Evolutionary conservation across 1,284 basidiomycete species (phyloP).

Genomic region (Trametes polyzona): DNA sequence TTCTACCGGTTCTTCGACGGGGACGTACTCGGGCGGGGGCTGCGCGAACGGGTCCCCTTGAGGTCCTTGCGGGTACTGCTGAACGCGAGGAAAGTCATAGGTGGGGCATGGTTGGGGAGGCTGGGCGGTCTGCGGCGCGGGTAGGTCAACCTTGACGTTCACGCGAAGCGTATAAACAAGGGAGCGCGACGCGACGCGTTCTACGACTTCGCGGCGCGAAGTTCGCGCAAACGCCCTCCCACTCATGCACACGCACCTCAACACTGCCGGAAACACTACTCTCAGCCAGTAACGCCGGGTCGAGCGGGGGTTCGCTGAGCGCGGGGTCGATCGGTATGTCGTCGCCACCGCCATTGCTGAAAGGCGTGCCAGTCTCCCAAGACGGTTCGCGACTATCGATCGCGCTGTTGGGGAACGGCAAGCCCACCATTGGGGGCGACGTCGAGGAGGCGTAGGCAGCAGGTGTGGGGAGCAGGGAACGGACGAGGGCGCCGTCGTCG

Average conservation of each 20-base stretch:
- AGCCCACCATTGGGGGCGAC: slow-evolving; percentile 53
- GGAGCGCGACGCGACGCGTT: slow-evolving; percentile 44
- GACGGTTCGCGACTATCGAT: slow-evolving; percentile 53
- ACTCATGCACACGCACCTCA: slow-evolving; percentile 31
- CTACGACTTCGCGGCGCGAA: slow-evolving; percentile 26
- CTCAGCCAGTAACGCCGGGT: slow-evolving; percentile 51
- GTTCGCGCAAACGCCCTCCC: slow-evolving; percentile 6
- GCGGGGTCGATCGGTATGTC: slow-evolving; percentile 78
- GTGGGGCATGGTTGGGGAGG: slow-evolving; percentile 21
- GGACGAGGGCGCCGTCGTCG: slow-evolving; percentile 34
- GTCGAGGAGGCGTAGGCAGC: slow-evolving; percentile 10
- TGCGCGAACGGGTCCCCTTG: slow-evolving; percentile 81
- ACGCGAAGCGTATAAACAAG: slow-evolving; percentile 23
- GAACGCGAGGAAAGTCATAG: slow-evolving; percentile 24
- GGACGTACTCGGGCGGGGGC: slow-evolving; percentile 54
- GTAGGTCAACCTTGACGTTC: slow-evolving; percentile 20
- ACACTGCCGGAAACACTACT: slow-evolving; percentile 17
- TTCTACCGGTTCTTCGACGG: slow-evolving; percentile 40
- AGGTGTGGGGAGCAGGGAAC: slow-evolving; percentile 12
- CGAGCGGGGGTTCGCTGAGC: slow-evolving; percentile 53
- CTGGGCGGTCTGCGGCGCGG: slow-evolving; percentile 22
- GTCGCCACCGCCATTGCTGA: slow-evolving; percentile 53
- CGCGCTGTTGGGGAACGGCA: slow-evolving; percentile 57
- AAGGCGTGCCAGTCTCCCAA: slow-evolving; percentile 59
- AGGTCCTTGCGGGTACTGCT: slow-evolving; percentile 68